Evolutionary conservation across 306 rosid species (phyloP), one percentile per base, ranked within the genome.

Genomic region (Cajanus cajan): DNA sequence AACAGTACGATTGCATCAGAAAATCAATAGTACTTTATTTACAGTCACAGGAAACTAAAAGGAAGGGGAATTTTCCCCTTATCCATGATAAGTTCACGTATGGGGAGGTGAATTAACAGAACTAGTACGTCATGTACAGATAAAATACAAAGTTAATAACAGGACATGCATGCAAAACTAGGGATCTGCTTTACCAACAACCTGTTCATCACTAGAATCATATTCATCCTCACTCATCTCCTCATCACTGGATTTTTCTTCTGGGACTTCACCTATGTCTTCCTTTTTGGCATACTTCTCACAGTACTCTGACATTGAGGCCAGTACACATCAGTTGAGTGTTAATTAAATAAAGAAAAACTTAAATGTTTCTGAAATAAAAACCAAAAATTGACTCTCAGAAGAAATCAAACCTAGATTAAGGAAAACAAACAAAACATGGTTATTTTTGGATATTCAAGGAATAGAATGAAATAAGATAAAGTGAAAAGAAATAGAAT

Each of bases 151-250:
- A 73, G 63, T 37, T 52, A 47, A 54, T 14, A 57, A 5, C 57
- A 77, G 15, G 15, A 47, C 44, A 59, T 37, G 74, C 14, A 73
- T 50, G 15, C 67, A 55, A 50, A 43, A 78, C 84, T 82, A 85
- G 18, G 86, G 88, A 33, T 85, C 88, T 61, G 88, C 88, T 78
- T 82, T 78, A 70, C 88, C 88, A 78, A 83, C 88, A 44, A 85
- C 79, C 78, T 82, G 88, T 34, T 85, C 88, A 68, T 85, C 88
- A 36, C 81, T 68, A 18, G 88, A 85, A 54, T 82, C 88, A 78
- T 71, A 82, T 68, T 82, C 88, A 19, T 78, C 83, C 43, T 82
- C 88, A 15, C 76, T 85, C 75, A 82, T 50, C 70, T 85, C 88
- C 79, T 85, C 88, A 68, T 85, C 86, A 47, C 84, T 82, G 18